Evolutionary conservation across 2,329 filamentous ascomycete species (phyloP).

Genomic region (Fusarium sp.): DNA sequence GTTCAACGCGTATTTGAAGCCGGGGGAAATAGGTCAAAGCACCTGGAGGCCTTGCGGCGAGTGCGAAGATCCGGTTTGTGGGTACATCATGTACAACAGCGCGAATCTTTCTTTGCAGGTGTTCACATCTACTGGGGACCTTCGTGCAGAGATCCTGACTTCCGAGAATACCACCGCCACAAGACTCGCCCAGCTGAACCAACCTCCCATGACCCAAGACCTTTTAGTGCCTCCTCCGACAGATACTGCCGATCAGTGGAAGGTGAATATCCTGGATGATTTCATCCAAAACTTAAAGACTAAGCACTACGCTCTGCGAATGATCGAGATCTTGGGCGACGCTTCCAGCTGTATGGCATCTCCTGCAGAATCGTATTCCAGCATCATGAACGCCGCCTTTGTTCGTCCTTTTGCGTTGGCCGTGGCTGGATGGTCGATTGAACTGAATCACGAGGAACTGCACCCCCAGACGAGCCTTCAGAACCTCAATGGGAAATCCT

Average conservation of each 20-base stretch:
- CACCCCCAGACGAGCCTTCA: background rate
- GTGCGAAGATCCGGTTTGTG: background rate
- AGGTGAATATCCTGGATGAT: background rate
- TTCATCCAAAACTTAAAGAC: background rate
- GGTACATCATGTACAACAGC: background rate
- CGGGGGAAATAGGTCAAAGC: accelerated
- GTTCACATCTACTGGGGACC: background rate
- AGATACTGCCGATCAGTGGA: background rate
- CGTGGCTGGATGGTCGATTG: background rate
- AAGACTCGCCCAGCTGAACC: accelerated
- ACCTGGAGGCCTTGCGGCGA: background rate
- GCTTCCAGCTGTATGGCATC: background rate
- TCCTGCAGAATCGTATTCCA: background rate
- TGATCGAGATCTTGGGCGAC: background rate
- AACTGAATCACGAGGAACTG: background rate
- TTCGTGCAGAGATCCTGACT: background rate
- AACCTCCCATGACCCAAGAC: background rate
- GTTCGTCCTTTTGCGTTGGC: background rate
- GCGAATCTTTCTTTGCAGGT: background rate
- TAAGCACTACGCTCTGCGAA: accelerated
- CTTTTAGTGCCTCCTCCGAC: background rate
- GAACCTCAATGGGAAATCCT: accelerated
- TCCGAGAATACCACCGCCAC: accelerated
- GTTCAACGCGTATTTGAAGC: background rate
- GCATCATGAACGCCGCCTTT: background rate